Percentiles rank a stretch among this genome's conserved stretches.
These are phyloP conservation scores for Spathaspora sp. DNA, from an alignment of 805 yeast species.

Conservation along the genomic window DNA sequence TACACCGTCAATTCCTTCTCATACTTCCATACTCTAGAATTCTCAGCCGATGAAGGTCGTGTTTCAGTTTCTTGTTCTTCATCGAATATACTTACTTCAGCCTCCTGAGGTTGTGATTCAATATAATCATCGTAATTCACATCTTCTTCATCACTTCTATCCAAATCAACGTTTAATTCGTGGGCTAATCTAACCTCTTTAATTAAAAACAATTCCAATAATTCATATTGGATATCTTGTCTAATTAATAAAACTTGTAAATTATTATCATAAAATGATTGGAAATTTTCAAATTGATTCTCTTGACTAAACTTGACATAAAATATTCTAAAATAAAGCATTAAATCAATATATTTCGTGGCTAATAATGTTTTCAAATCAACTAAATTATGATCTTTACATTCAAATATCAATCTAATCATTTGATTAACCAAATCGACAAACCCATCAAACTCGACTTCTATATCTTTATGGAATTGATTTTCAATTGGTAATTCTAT, in stretches of 20 bases:
- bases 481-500: conserved; percentile 17
- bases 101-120: conserved; percentile 3
- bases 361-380: conserved; percentile 19
- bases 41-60: background rate
- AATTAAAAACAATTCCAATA: conserved; percentile 43
- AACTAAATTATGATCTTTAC: conserved; percentile 1
- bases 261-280: conserved; percentile 25
- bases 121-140: conserved; percentile 32
- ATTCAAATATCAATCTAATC: conserved; percentile 5
- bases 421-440: conserved; percentile 12
- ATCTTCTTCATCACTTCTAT: conserved; percentile 51
- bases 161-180: conserved; percentile 34
- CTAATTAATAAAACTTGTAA: conserved; percentile 22
- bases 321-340: conserved; percentile 31
- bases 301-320: conserved; percentile 22
- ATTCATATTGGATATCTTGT: conserved; percentile 20
- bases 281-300: conserved; percentile 29
- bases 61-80: too few species aligned
- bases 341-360: conserved; percentile 27
- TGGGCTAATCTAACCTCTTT: conserved; percentile 47
- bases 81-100: conserved; percentile 10
- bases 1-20: conserved; percentile 42
- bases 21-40: conserved; percentile 24
- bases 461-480: conserved; percentile 20
- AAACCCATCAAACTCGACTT: conserved; percentile 17